A percentile compares a stretch with the other conserved stretches of the same genome.
Evolutionary conservation across 2,329 filamentous ascomycete genomes (phyloP).

Genomic region (Beauveria pseudobassiana): DNA sequence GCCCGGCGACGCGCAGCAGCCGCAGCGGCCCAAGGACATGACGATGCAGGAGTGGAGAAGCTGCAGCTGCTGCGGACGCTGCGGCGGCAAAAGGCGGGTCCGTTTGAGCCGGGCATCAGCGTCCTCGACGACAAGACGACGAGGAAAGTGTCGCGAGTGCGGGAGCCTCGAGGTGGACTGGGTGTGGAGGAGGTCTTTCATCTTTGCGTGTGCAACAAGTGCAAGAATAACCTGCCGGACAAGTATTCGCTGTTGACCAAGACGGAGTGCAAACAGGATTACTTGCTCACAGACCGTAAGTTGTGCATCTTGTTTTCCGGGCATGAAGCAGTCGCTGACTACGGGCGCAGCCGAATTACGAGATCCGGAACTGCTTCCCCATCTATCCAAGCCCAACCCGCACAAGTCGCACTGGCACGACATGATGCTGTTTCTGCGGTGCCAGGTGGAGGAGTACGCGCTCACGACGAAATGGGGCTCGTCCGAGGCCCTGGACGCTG

Average conservation of each 20-base stretch:
- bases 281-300: slow-evolving; percentile 84
- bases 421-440: slow-evolving; percentile 96
- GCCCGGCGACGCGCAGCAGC: slow-evolving; percentile 35
- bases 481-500: slow-evolving; percentile 73
- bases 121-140: slow-evolving; percentile 55
- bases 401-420: slow-evolving; percentile 96
- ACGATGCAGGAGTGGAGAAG: slow-evolving; percentile 82
- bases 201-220: slow-evolving; percentile 67
- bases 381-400: slow-evolving; percentile 83
- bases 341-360: slow-evolving; percentile 66
- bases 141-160: slow-evolving; percentile 78
- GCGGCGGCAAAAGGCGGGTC: slow-evolving; percentile 65
- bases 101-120: slow-evolving; percentile 84
- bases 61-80: slow-evolving; percentile 68
- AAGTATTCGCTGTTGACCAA: slow-evolving; percentile 95
- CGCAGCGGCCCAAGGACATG: slow-evolving; percentile 82
- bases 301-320: slow-evolving; percentile 15
- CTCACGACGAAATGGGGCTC: slow-evolving; percentile 88
- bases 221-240: slow-evolving; percentile 85
- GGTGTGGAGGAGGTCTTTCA: slow-evolving; percentile 82
- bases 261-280: slow-evolving; percentile 92
- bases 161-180: slow-evolving; percentile 81
- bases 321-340: background rate
- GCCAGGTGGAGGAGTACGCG: slow-evolving; percentile 90
- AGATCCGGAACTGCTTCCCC: slow-evolving; percentile 78